A percentile compares a stretch with the other conserved stretches of the same genome.
Conservation (phyloP, 106 monocot species). For the Allium fistulosum region DNA sequence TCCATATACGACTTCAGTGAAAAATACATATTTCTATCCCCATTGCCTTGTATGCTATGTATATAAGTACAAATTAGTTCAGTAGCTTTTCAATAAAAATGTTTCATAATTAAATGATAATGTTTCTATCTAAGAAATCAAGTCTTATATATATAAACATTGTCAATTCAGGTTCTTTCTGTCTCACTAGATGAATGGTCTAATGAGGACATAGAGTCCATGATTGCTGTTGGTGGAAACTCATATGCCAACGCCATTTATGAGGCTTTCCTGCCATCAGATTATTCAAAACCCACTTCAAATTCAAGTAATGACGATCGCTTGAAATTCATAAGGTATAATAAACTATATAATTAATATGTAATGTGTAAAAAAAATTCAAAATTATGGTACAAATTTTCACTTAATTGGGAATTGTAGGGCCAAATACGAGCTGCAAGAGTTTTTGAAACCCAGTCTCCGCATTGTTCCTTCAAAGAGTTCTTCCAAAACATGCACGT, state of each 20-base stretch:
- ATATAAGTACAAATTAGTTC: too few species aligned
- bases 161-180: slow-evolving; percentile 63
- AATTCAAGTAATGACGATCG: slow-evolving; percentile 63
- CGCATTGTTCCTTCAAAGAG: slow-evolving; percentile 67
- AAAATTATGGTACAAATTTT: background rate
- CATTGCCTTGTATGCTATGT: too few species aligned
- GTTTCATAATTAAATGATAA: too few species aligned
- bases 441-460: slow-evolving; percentile 84
- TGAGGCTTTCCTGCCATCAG: slow-evolving; percentile 77
- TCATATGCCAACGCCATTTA: slow-evolving; percentile 88
- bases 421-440: slow-evolving; percentile 86
- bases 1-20: too few species aligned
- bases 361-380: background rate
- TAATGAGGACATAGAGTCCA: slow-evolving; percentile 66
- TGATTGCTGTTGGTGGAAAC: slow-evolving; percentile 93
- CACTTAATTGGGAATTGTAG: slow-evolving; percentile 17
- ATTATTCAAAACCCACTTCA: slow-evolving; percentile 45
- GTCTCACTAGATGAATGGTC: slow-evolving; percentile 83
- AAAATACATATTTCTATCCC: too few species aligned
- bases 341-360: background rate
- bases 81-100: too few species aligned
- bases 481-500: slow-evolving; percentile 26
- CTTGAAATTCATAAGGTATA: slow-evolving; percentile 73
- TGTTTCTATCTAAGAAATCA: too few species aligned
- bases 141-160: too few species aligned